Base-by-base conservation (phyloP, 805 yeast genomes). In the Starmerella floris region DNA sequence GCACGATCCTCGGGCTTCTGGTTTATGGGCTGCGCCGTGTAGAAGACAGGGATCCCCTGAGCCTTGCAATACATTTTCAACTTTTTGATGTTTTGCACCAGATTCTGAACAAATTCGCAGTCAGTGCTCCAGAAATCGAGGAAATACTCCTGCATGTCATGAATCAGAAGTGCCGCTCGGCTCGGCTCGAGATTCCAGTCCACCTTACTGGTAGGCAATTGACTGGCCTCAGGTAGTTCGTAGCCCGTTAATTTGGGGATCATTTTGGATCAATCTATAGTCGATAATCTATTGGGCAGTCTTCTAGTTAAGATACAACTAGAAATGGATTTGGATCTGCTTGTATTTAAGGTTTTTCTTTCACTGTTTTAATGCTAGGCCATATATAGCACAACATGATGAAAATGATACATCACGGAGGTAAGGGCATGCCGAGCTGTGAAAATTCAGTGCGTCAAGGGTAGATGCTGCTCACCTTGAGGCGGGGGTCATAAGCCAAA, bases 91-190 rank as follows among this genome's bases (percentile, higher is more conserved):
- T 40, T 40, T 1, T 25, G 17, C 5, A 46, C 45, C 3, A 46
- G 43, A 17, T 30, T 20, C 27, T 35, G 19, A 3, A 41, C 41
- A 23, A 41, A 28, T 15, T 37, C 43, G 30, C 45, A 35, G 35
- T 46, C 41, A 13, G 17, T 25, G 30, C 50, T 45, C 50, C 50
- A 46, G 31, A 42, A 46, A 23, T 36, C 37, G 22, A 43, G 35
- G 36, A 46, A 46, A 23, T 46, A 46, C 3, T 46, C 47, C 41
- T 46, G 50, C 50, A 46, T 46, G 27, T 46, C 50, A 21, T 46
- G 50, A 26, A 46, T 43, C 5, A 46, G 45, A 21, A 46, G 41
- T 2, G 40, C 47, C 5, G 50, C 50, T 6, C 47, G 35, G 21
- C 32, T 6, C 8, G 50, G 44, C 13, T 46, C 47, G n/a, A 42